Base-by-base conservation (phyloP, 768 basidiomycete species). In the Termitomyces sp. region DNA sequence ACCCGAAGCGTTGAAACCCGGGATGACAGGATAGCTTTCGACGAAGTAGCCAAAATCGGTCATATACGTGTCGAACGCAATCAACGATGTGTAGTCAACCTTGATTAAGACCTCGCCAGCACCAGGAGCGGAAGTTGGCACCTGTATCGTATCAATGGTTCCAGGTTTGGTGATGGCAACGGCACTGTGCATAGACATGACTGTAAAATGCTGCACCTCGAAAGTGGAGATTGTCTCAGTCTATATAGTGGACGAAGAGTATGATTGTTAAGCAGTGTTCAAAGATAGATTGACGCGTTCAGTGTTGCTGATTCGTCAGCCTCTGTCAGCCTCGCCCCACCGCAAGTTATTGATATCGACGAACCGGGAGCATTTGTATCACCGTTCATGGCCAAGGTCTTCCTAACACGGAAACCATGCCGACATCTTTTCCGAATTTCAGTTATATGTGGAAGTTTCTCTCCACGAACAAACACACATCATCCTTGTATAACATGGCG, bases 181-280 rank as follows among this genome's bases (percentile, higher is more conserved):
- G 11, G 76, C 80, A 11, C 65, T 72, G 61, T 82, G 80, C 2
- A 70, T 78, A 53, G 73, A 49, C 71, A 73, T 75, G 58, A 52
- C 20, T 30, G 15, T 30, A 34, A 22, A 34, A 18, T 47, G 54
- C 13, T 16, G 20, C 3, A 27, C 27, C 49, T 36, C 20, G 12
- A 16, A 36, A n/a, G 1, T 47, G 33, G 20, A 36, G 11, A 11
- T 34, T 55, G 20, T 18, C 45, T 36, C 8, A 55, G 34, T 9
- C 22, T 37, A 55, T 55, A 6, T 15, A 18, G 16, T 9, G 51
- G 18, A 30, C 7, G 20, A 34, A 20, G 34, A 33, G n/a, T n/a
- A 34, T 52, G 36, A 39, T 53, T 44, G 44, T 36, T 46, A 46
- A 34, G 30, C 31, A 36, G 24, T 6, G 22, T 24, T 20, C 16